Base-by-base conservation (phyloP, 1,284 basidiomycete species). In the Lentinula novae-zelandiae region DNA sequence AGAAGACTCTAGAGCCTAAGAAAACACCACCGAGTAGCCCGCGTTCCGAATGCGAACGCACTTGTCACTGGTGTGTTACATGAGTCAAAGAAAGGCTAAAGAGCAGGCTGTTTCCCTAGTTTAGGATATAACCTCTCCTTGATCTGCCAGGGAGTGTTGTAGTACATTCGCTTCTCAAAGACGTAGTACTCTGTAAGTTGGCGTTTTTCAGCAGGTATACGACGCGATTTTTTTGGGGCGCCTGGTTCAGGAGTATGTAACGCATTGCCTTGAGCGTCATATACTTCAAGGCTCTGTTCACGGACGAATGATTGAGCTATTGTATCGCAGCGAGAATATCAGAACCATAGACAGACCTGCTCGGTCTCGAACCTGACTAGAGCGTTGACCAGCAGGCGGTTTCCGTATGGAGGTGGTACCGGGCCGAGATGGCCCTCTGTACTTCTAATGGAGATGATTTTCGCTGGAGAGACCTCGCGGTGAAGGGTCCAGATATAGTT, bases 81-180 rank as follows among this genome's bases (percentile, higher is more conserved):
- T 27, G 27, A 3, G n/a, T 20, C 50, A 34, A n/a, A 34, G 50
- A 22, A 10, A 22, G 49, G 50, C 17, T 20, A 34, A 33, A 36
- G 34, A 17, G 38, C 27, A 34, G 46, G 39, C 33, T 40, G 50
- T 39, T 22, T 53, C 20, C 51, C 58, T 42, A 50, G 12, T 22
- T 39, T 55, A 13, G 57, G 52, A 56, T 59, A 62, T n/a, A 62
- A 15, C 61, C 57, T 58, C 61, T 84, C 84, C 60, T 82, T 76
- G 60, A 89, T 78, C 60, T 76, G 73, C 89, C 89, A 91, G 10
- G 85, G 84, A 0, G 76, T 74, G 57, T 82, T 78, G 61, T 82
- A 82, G 85, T 89, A 91, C 75, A 86, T 83, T 60, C 82, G 79
- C 68, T 87, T 90, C 73, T 91, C 89, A 57, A 89, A 72, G 2